phyloP scores from a whole-genome alignment of 345 rosid species.

The Euphorbia tirucalli region DNA sequence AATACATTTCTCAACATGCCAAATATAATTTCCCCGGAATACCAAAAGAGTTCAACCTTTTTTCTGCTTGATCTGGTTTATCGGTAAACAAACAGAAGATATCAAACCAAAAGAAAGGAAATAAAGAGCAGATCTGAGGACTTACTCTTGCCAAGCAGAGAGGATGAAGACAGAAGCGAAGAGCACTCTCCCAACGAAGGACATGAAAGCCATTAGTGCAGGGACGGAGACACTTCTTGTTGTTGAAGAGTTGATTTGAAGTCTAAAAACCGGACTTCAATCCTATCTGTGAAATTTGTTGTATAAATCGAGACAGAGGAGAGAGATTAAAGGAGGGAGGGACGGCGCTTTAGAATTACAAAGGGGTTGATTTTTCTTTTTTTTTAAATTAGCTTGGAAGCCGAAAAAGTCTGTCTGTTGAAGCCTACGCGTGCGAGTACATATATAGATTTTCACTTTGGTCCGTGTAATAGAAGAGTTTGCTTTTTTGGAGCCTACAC shows the following conservation, averaged over 20 bases:
- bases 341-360: slow-evolving; percentile 20
- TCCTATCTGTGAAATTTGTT: background rate
- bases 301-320: slow-evolving; percentile 14
- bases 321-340: slow-evolving; percentile 16
- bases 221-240: too few relatives aligned
- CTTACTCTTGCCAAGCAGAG: slow-evolving; percentile 76
- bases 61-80: background rate
- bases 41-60: background rate
- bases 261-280: background rate
- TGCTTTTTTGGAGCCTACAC: slow-evolving; percentile 15
- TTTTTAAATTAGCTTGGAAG: background rate
- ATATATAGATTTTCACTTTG: background rate
- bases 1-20: too few relatives aligned
- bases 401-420: background rate
- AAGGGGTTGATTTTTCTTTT: background rate
- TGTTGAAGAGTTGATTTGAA: too few relatives aligned
- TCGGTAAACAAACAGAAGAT: too few relatives aligned
- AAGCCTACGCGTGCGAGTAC: slow-evolving; percentile 15
- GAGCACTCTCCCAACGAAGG: slow-evolving; percentile 63
- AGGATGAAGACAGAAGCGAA: slow-evolving; percentile 69
- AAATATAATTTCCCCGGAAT: too few relatives aligned
- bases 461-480: background rate
- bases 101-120: too few relatives aligned
- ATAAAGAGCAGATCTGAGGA: slow-evolving; percentile 1
- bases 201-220: slow-evolving; percentile 34